These are phyloP conservation scores for Zasmidium angulare DNA, from an alignment of 2,329 filamentous ascomycete species.

Conservation along the genomic window DNA sequence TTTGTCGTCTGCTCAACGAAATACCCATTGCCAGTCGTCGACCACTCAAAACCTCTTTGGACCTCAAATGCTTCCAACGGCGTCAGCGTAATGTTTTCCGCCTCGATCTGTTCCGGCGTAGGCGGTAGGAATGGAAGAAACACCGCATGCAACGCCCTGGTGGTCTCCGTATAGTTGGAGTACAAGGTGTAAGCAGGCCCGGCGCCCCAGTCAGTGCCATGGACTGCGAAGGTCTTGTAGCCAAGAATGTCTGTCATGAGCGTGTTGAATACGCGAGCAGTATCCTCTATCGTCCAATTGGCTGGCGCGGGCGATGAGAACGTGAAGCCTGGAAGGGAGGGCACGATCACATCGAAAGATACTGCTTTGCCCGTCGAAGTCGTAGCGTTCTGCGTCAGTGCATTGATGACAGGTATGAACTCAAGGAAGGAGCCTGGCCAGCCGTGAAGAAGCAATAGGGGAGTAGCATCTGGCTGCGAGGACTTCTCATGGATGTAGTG, in stretches of 20 bases:
- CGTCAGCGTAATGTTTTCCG: slow-evolving; percentile 28
- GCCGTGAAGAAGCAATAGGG: slow-evolving; percentile 44
- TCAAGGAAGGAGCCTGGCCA: slow-evolving; percentile 49
- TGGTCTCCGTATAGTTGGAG: slow-evolving; percentile 34
- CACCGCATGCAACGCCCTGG: slow-evolving; percentile 42
- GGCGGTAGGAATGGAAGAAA: slow-evolving; percentile 36
- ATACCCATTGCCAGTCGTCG: slow-evolving; percentile 32
- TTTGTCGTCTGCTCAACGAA: slow-evolving; percentile 8
- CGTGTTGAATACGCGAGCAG: slow-evolving; percentile 38
- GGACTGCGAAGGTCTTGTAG: slow-evolving; percentile 39
- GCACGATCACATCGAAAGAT: slow-evolving; percentile 59
- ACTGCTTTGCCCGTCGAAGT: slow-evolving; percentile 24
- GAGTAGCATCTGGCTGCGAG: slow-evolving; percentile 37
- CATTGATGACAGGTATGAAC: slow-evolving; percentile 40
- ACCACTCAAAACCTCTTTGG: slow-evolving; percentile 35
- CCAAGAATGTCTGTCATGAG: slow-evolving; percentile 43
- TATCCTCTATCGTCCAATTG: slow-evolving; percentile 39
- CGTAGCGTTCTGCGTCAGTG: slow-evolving; percentile 22
- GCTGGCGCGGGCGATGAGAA: slow-evolving; percentile 42
- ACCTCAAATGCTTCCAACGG: slow-evolving; percentile 28
- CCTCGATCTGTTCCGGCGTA: slow-evolving; percentile 27
- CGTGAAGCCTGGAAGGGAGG: slow-evolving; percentile 57
- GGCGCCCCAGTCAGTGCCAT: slow-evolving; percentile 43
- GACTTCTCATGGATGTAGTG: slow-evolving; percentile 41
- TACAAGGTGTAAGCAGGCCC: slow-evolving; percentile 41